Conservation (phyloP, 192 early-diverging fungal species). For the Phycomyces blakesleeanus region DNA sequence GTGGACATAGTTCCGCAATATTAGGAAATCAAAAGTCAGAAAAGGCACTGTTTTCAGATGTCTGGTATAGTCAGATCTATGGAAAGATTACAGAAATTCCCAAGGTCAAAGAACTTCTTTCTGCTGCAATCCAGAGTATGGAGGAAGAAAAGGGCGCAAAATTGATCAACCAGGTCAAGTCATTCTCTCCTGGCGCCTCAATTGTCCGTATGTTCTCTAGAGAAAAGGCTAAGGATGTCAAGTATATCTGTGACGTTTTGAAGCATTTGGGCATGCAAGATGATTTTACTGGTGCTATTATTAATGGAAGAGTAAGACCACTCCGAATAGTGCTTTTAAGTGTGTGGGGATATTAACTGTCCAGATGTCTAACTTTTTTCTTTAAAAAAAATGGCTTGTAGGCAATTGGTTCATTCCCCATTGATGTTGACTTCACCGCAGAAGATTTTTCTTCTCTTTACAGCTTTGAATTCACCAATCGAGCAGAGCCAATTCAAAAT, state of each 20-base stretch:
- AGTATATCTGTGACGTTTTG: conserved; percentile 4
- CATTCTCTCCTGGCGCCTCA: conserved; percentile 23
- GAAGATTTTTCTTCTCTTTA: conserved; percentile 61
- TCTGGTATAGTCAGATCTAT: conserved; percentile 11
- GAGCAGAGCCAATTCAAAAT: conserved; percentile 36
- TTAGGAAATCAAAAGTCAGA: not conserved
- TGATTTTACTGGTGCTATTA: conserved; percentile 37
- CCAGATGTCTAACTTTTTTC: not conserved
- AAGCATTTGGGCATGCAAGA: conserved; percentile 20
- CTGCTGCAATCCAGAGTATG: not conserved
- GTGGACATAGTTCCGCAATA: not conserved
- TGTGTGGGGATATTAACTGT: not conserved
- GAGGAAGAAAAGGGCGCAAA: not conserved
- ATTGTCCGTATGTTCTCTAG: conserved; percentile 19
- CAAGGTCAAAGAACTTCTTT: conserved; percentile 6
- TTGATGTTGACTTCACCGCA: conserved; percentile 36
- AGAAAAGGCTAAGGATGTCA: conserved; percentile 16
- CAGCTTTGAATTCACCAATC: conserved; percentile 51
- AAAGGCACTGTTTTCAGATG: conserved; percentile 8
- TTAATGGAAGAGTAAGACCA: conserved; percentile 59
- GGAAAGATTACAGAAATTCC: not conserved
- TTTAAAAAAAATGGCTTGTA: conserved; percentile 22
- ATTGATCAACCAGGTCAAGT: conserved; percentile 19
- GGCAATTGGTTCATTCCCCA: conserved; percentile 49
- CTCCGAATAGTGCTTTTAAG: not conserved